These are phyloP conservation scores for Fonsecaea pugnacius DNA, from an alignment of 2,329 filamentous ascomycete species.

Conservation along the genomic window DNA sequence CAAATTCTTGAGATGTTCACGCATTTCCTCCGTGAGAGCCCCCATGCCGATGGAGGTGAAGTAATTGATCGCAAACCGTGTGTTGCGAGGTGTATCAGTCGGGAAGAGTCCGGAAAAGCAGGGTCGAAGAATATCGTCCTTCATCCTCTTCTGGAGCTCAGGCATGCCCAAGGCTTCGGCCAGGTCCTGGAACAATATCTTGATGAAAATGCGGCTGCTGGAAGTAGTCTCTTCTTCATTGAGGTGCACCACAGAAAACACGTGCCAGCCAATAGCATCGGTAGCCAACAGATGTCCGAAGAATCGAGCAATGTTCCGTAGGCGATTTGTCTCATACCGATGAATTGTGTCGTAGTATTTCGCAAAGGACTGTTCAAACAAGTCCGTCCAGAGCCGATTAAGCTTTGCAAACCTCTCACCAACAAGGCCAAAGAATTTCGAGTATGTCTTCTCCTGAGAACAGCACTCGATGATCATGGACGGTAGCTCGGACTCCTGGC, in stretches of 20 bases:
- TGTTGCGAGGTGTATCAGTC: conserved; percentile 83
- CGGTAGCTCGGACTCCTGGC: conserved; percentile 85
- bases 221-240: conserved; percentile 98
- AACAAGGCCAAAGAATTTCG: conserved; percentile 94
- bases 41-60: conserved; percentile 99
- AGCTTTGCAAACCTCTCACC: conserved; percentile 95
- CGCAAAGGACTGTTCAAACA: conserved; percentile 86
- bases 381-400: conserved; percentile 89
- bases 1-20: conserved; percentile 84
- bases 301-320: conserved; percentile 92
- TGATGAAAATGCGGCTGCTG: conserved; percentile 96
- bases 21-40: conserved; percentile 90
- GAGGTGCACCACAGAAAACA: conserved; percentile 79
- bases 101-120: conserved; percentile 88
- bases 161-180: conserved; percentile 83
- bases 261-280: conserved; percentile 91
- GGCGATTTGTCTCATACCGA: conserved; percentile 90
- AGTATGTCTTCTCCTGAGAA: conserved; percentile 94
- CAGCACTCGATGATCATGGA: conserved; percentile 98
- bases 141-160: conserved; percentile 75
- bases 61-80: conserved; percentile 98
- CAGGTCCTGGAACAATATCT: conserved; percentile 94
- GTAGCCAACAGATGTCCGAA: conserved; percentile 89
- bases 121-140: conserved; percentile 76
- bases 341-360: conserved; percentile 98